These are phyloP conservation scores for Cladophialophora bantiana DNA, from an alignment of 2,329 filamentous ascomycete genomes.

Conservation along the genomic window DNA sequence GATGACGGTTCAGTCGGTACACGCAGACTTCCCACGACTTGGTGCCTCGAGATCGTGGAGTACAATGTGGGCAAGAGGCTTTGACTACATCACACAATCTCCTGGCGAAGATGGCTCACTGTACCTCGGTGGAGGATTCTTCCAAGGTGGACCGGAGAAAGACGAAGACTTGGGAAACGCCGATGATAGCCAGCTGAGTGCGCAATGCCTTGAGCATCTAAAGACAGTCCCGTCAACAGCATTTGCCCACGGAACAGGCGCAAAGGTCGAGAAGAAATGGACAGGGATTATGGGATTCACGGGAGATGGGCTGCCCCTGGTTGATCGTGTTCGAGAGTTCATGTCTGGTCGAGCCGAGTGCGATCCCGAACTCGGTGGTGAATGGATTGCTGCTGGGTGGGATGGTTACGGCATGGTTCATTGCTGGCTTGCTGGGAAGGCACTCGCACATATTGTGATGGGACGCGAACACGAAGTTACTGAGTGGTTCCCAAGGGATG, in stretches of 20 bases:
- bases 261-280: constrained; percentile 41
- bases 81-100: constrained; percentile 38
- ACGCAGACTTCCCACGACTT: constrained; percentile 38
- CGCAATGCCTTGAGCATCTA: constrained; percentile 31
- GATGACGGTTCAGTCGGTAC: constrained; percentile 53
- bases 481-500: constrained; percentile 33
- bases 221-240: constrained; percentile 23
- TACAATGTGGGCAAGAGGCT: constrained; percentile 32
- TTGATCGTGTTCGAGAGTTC: constrained; percentile 38
- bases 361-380: constrained; percentile 28
- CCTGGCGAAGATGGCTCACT: constrained; percentile 34
- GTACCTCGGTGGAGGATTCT: constrained; percentile 32
- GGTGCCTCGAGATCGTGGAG: constrained; percentile 38
- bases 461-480: constrained; percentile 30
- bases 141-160: constrained; percentile 44
- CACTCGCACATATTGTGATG: constrained; percentile 39
- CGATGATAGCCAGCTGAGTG: constrained; percentile 44
- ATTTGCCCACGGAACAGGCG: constrained; percentile 22
- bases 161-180: constrained; percentile 46
- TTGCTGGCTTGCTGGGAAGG: constrained; percentile 42
- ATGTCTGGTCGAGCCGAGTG: constrained; percentile 32
- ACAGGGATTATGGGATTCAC: constrained; percentile 46
- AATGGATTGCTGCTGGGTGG: constrained; percentile 45
- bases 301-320: constrained; percentile 42
- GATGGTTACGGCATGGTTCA: constrained; percentile 46